Percentiles rank a stretch among this genome's conserved stretches.
Conservation (phyloP, 495 filamentous ascomycete genomes). For the Aspergillus conjunctus region DNA sequence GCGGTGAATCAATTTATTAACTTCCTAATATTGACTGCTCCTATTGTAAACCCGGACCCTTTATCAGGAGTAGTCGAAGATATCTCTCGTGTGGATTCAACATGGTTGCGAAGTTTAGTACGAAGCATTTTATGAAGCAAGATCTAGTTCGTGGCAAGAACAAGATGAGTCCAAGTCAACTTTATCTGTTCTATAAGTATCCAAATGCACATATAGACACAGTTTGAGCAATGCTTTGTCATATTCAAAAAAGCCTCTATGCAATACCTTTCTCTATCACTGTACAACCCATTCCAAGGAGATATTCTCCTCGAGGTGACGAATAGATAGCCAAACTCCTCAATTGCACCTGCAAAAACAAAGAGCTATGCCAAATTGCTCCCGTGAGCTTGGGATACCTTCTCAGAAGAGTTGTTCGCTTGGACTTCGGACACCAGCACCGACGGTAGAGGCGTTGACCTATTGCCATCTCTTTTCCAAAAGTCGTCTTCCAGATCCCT, state of each 20-base stretch:
- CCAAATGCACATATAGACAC: too few species aligned
- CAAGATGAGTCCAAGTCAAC: too few species aligned
- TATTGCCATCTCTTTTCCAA: constrained; percentile 36
- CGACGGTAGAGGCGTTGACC: constrained; percentile 20
- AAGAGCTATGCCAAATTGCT: not conserved
- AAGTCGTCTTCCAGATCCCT: constrained; percentile 38
- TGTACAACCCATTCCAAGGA: not conserved
- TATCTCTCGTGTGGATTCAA: too few species aligned
- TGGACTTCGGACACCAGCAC: constrained; percentile 18
- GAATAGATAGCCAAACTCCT: not conserved
- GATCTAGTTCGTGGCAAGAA: too few species aligned
- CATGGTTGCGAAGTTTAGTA: too few species aligned
- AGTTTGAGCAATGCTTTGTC: too few species aligned
- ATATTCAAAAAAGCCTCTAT: too few species aligned
- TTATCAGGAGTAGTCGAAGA: too few species aligned
- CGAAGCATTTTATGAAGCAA: too few species aligned
- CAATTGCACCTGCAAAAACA: not conserved
- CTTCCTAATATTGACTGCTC: not conserved
- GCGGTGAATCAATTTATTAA: constrained; percentile 19
- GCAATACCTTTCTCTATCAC: too few species aligned
- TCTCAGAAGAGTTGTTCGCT: constrained; percentile 11
- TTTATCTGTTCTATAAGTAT: too few species aligned
- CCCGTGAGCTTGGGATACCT: constrained; percentile 7
- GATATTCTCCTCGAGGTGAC: not conserved
- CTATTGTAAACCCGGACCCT: too few species aligned